A percentile compares a stretch with the other conserved stretches of the same genome.
Conservation (phyloP, 306 rosid species). For the Corylus avellana region DNA sequence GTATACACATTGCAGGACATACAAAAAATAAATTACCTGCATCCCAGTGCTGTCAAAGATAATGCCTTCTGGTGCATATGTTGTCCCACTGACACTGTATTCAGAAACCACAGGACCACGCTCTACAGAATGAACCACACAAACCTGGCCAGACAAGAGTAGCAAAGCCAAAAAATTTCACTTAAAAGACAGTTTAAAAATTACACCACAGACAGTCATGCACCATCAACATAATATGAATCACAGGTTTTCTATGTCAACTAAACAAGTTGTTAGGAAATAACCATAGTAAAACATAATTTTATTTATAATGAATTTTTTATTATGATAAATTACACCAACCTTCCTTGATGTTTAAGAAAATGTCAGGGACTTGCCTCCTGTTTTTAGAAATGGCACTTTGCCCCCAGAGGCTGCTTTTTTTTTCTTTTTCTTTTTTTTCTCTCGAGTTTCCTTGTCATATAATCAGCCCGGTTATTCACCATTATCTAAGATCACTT, state of each 20-base stretch:
- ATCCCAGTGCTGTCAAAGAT: slow-evolving; percentile 64
- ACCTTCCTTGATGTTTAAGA: not conserved
- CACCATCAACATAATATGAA: not conserved
- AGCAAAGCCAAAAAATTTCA: slow-evolving; percentile 18
- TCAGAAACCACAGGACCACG: slow-evolving; percentile 65
- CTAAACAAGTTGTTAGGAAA: not conserved
- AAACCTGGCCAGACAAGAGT: slow-evolving; percentile 53
- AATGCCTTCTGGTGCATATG: slow-evolving; percentile 86
- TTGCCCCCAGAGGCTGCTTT: not conserved
- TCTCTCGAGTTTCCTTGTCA: no score
- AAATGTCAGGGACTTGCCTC: no score
- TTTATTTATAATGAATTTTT: not conserved
- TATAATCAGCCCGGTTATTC: not conserved
- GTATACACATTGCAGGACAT: not conserved
- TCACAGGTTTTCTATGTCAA: not conserved
- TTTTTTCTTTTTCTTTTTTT: no score
- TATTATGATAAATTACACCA: not conserved
- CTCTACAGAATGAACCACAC: slow-evolving; percentile 79
- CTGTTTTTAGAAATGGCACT: not conserved
- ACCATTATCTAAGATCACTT: not conserved
- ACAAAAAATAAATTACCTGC: slow-evolving; percentile 53
- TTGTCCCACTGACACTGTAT: slow-evolving; percentile 84
- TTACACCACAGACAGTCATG: no score
- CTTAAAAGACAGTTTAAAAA: slow-evolving; percentile 1
- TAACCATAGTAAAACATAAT: not conserved